Base-by-base conservation (phyloP, 345 rosid species). In the Draba incana region DNA sequence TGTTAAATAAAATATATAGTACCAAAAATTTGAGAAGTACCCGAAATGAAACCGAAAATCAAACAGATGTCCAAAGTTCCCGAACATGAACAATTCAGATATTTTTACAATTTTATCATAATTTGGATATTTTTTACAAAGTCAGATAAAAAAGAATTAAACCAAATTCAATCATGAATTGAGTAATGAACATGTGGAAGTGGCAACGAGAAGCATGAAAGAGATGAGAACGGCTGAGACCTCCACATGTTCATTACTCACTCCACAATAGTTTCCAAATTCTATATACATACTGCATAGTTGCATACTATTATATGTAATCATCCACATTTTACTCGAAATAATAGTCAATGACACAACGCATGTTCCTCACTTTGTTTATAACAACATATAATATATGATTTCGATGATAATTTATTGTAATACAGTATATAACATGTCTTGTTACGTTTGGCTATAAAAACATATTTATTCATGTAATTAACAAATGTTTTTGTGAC, bases 181-280 rank as follows among this genome's bases (percentile, higher is more conserved):
- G 50, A 42, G 64, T 23, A n/a, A 43, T 25, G 64, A 59, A 59
- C 64, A 24, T 59, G 13, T 43, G 50, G 50, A 37, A 59, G 38
- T 52, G 38, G 38, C 57, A 28, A 60, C 35, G 8, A 60, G 51
- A 15, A 60, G 28, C 38, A 60, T n/a, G 38, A 28, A 43, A 12
- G 50, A 42, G 50, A 60, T 27, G 64, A 60, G 51, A 43, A 44
- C 6, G 51, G 25, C 64, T 27, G 51, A 60, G 49, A 60, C 24
- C 38, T 20, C 50, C 50, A 43, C 13, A 59, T 37, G 64, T 59
- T 20, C 50, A 43, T 43, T n/a, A 23, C 64, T 42, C 50, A 4
- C 23, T 3, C n/a, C 35, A 24, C 13, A 4, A 53, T 7, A 9
- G 6, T 24, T 3, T 39, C 3, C 12, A 5, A 33, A 11, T 57